Evolutionary conservation across 768 basidiomycete species (phyloP), one percentile per base, ranked within the genome.

Genomic region (Tephrocybe rancida): DNA sequence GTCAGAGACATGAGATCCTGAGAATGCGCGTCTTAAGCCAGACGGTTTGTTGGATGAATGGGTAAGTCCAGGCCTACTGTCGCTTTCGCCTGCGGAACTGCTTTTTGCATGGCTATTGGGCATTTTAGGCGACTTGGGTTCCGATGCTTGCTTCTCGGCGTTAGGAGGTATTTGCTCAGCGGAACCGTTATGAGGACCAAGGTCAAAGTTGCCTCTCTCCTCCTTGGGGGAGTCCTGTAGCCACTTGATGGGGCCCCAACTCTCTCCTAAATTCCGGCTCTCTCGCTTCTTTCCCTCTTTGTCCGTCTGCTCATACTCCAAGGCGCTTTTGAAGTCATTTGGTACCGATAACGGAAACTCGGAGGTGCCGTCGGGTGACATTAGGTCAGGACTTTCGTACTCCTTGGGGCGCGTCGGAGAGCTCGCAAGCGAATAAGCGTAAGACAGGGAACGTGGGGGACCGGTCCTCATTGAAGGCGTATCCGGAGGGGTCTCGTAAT

Each of bases 381-480:
- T 35, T 16, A 49, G 50, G 24, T 50, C 64, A 16, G 59, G 64
- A 25, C 64, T 67, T 39, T 71, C 60, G 41, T 58, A 65, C 22
- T 61, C 54, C 9, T 61, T 63, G 2, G 69, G 56, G 39, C 61
- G 52, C 38, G 63, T 63, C 24, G 76, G 70, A 1, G 84, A 78
- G 18, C 65, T 69, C 1, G 83, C 73, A 27, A 79, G 69, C 7
- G 83, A 77, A 61, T 86, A 85, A 25, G 80, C 79, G 63, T 82
- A 87, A 2, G 87, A 87, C 24, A 90, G 72, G 0, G 88, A 87
- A 35, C 88, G 79, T 3, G 88, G 89, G 27, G 88, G 87, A 11
- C 88, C 89, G 3, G 88, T 90, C 47, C 88, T 76, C 44, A 73
- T 72, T 5, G 86, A 81, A 22, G 89, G 88, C 0, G 86, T 84